Percentiles rank a stretch among this genome's conserved stretches.
Conservation (phyloP, 116 monocot genomes). For the Trichopus zeylanicus region DNA sequence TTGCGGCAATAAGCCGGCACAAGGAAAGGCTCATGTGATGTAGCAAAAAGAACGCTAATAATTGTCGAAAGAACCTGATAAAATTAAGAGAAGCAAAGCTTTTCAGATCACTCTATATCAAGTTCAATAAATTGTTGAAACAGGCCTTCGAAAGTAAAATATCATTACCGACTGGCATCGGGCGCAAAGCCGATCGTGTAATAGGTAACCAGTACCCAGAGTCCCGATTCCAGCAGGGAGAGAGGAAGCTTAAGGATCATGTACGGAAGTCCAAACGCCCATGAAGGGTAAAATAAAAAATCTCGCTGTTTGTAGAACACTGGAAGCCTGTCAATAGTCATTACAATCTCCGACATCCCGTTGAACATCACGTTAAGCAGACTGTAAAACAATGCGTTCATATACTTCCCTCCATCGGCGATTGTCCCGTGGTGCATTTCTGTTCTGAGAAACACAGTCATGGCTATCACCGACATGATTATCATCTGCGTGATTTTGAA, state of each 20-base stretch:
- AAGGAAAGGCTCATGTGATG: constrained; percentile 75
- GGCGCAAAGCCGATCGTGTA: constrained; percentile 77
- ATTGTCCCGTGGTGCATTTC: constrained; percentile 34
- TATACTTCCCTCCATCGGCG: constrained; percentile 32
- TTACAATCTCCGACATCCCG: constrained; percentile 58
- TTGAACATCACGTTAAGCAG: constrained; percentile 62
- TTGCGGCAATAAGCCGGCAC: constrained; percentile 57
- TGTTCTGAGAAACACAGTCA: constrained; percentile 46
- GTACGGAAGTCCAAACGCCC: constrained; percentile 50
- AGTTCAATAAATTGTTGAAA: too few relatives aligned
- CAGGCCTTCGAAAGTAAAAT: too few relatives aligned
- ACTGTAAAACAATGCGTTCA: constrained; percentile 39
- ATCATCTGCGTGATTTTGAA: constrained; percentile 56
- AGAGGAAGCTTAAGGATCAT: constrained; percentile 42
- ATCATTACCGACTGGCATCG: constrained; percentile 42
- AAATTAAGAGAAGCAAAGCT: too few relatives aligned
- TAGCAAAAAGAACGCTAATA: constrained; percentile 41
- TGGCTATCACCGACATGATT: constrained; percentile 37
- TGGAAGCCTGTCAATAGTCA: constrained; percentile 54
- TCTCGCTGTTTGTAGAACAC: constrained; percentile 72
- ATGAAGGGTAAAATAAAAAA: constrained; percentile 41
- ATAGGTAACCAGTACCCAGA: constrained; percentile 64
- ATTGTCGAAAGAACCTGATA: constrained; percentile 65
- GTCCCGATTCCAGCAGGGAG: constrained; percentile 57
- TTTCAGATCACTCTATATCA: too few relatives aligned